Conservation (phyloP, 2,329 filamentous ascomycete species). For the Phialemoniopsis sp. region DNA sequence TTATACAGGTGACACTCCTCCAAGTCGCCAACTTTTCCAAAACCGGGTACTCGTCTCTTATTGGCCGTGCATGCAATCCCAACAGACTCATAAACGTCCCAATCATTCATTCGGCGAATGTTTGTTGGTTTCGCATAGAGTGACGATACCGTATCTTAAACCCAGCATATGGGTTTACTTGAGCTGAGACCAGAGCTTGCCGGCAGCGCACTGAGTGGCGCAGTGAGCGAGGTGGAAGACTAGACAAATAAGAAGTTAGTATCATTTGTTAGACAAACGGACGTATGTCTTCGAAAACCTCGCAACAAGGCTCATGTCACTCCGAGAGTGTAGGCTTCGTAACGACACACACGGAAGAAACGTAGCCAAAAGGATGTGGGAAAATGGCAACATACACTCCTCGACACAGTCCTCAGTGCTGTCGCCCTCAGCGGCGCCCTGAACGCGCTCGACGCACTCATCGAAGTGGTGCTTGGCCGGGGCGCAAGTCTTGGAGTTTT, state of each 20-base stretch:
- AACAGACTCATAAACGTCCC: too few species aligned
- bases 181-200: conserved; percentile 90
- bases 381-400: conserved; percentile 70
- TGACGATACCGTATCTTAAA: not conserved
- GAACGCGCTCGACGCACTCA: conserved; percentile 95
- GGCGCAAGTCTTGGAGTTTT: conserved; percentile 78
- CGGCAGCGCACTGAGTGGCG: conserved; percentile 85
- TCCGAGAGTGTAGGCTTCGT: too few species aligned
- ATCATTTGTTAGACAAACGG: not conserved
- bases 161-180: conserved; percentile 59
- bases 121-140: too few species aligned
- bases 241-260: conserved; percentile 27
- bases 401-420: conserved; percentile 95
- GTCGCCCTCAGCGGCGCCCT: conserved; percentile 57
- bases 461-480: conserved; percentile 97
- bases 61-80: too few species aligned
- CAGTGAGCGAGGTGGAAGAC: conserved; percentile 99
- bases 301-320: too few species aligned
- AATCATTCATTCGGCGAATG: too few species aligned
- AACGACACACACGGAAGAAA: not conserved
- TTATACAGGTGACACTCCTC: too few species aligned
- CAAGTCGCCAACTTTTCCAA: too few species aligned
- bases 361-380: not conserved
- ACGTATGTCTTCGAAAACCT: too few species aligned
- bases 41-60: too few species aligned